A percentile compares a stretch with the other conserved stretches of the same genome.
phyloP scores from a whole-genome alignment of 31 red algal species.

The Odonthalia washingtoniensis region DNA sequence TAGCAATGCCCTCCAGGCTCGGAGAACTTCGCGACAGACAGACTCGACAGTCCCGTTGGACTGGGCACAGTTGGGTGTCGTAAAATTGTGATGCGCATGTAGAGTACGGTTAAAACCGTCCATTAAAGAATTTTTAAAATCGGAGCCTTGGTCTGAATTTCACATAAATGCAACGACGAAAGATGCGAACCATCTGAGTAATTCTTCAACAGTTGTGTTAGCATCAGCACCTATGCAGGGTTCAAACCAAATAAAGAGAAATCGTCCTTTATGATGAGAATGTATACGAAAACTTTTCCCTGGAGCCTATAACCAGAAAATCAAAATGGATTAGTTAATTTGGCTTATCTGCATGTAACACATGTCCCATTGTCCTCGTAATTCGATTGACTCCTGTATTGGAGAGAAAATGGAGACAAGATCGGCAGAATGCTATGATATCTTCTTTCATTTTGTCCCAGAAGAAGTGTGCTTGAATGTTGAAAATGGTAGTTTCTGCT shows the following conservation, averaged over 20 bases:
- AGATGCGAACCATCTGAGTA: slow-evolving; percentile 26
- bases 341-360: slow-evolving; percentile 45
- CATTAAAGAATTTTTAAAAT: slow-evolving; percentile 46
- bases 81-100: slow-evolving; percentile 11
- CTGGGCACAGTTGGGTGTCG: slow-evolving; percentile 39
- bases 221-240: background rate
- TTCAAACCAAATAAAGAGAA: slow-evolving; percentile 27
- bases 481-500: slow-evolving; percentile 8
- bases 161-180: background rate
- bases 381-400: slow-evolving; percentile 2
- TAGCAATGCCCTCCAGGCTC: slow-evolving; percentile 19
- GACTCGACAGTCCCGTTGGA: slow-evolving; percentile 28
- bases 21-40: slow-evolving; percentile 30
- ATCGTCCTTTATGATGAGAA: slow-evolving; percentile 45
- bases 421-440: slow-evolving; percentile 19
- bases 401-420: slow-evolving; percentile 13
- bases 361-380: slow-evolving; percentile 9
- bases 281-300: background rate
- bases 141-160: slow-evolving; percentile 21
- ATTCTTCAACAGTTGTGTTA: background rate
- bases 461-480: slow-evolving; percentile 17
- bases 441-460: slow-evolving; percentile 33
- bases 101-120: background rate
- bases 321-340: slow-evolving; percentile 51
- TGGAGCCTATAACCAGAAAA: slow-evolving; percentile 8